Percentiles rank a stretch among this genome's conserved stretches.
Evolutionary conservation across 345 rosid genomes (phyloP).

Genomic region (Hypericum perforatum): DNA sequence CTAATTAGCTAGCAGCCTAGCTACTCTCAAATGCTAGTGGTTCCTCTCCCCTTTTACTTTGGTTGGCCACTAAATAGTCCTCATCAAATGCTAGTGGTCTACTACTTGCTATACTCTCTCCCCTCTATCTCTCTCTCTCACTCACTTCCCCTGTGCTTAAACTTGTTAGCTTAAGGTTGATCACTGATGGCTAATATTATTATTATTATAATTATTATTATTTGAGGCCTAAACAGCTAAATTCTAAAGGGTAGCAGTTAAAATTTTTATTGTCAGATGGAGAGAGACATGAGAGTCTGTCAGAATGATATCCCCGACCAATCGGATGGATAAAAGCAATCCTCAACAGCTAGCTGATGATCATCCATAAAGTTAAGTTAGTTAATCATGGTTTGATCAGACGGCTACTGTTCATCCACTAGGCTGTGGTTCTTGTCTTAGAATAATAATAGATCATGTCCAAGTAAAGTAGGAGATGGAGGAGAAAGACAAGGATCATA

Average conservation of each 20-base stretch:
- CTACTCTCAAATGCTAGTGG: constrained; percentile 28
- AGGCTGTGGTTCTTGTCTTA: no score
- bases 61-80: constrained; percentile 10
- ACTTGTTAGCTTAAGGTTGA: neutral
- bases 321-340: no score
- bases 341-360: no score
- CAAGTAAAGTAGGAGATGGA: constrained; percentile 57
- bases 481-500: constrained; percentile 28
- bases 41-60: constrained; percentile 15
- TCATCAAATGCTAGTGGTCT: constrained; percentile 26
- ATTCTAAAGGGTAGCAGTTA: neutral
- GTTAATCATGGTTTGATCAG: no score
- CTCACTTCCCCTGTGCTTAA: neutral
- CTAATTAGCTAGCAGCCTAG: neutral
- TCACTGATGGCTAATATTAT: constrained; percentile 2
- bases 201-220: no score
- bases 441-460: no score
- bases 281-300: no score
- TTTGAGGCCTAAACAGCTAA: constrained; percentile 33
- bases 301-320: no score
- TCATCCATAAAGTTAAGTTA: no score
- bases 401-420: no score
- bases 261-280: no score
- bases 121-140: constrained; percentile 7
- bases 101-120: constrained; percentile 1